phyloP scores from a whole-genome alignment of 1,139 yeast species.

The Hanseniaspora sp. region DNA sequence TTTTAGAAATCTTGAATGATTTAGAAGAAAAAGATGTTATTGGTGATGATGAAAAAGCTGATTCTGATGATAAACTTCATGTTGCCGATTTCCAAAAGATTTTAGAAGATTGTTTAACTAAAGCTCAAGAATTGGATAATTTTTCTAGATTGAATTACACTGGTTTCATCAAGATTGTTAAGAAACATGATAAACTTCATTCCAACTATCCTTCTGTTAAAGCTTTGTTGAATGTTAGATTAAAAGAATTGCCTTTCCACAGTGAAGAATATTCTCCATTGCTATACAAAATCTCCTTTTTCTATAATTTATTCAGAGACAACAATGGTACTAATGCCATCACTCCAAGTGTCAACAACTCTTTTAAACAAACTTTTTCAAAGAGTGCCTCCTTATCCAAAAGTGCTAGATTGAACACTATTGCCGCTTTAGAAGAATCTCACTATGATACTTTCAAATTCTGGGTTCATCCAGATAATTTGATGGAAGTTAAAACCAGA shows the following conservation, averaged over 20 bases:
- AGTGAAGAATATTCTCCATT: slow-evolving; percentile 91
- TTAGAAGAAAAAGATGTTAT: slow-evolving; percentile 37
- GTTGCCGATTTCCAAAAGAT: slow-evolving; percentile 41
- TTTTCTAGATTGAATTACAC: slow-evolving; percentile 87
- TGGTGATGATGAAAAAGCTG: slow-evolving; percentile 28
- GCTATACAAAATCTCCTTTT: slow-evolving; percentile 66
- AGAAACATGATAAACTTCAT: slow-evolving; percentile 89
- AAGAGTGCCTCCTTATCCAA: slow-evolving; percentile 25
- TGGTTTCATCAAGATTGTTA: slow-evolving; percentile 86
- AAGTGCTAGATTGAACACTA: slow-evolving; percentile 27
- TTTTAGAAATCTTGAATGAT: slow-evolving; percentile 51
- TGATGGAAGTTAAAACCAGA: slow-evolving; percentile 93
- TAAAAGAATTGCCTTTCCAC: slow-evolving; percentile 81
- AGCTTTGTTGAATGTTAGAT: slow-evolving; percentile 77
- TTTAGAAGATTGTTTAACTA: slow-evolving; percentile 60
- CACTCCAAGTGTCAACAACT: slow-evolving; percentile 26
- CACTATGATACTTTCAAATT: slow-evolving; percentile 74
- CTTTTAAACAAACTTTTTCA: slow-evolving; percentile 27
- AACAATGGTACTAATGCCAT: slow-evolving; percentile 32
- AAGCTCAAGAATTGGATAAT: slow-evolving; percentile 77
- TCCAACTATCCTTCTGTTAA: slow-evolving; percentile 67
- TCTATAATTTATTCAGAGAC: slow-evolving; percentile 72
- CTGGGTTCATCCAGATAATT: slow-evolving; percentile 92
- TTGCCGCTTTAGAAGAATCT: slow-evolving; percentile 31
- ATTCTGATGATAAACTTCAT: slow-evolving; percentile 21